Evolutionary conservation across 805 yeast genomes (phyloP).

Genomic region (Starmerella roubikii): DNA sequence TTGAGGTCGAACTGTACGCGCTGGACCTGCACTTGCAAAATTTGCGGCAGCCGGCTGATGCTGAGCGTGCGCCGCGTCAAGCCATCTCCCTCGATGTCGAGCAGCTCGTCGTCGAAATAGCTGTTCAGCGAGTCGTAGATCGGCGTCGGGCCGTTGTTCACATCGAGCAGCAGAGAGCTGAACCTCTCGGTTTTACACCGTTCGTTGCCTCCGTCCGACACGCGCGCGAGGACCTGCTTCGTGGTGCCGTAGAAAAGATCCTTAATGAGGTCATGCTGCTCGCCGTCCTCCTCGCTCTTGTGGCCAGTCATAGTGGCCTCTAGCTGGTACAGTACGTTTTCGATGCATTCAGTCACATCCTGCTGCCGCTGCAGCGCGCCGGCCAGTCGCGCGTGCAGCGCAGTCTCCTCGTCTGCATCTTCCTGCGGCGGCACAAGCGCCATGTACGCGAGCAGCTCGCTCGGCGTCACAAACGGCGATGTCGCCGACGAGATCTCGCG

Average conservation of each 20-base stretch:
- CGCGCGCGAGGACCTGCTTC: slow-evolving; percentile 48
- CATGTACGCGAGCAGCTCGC: slow-evolving; percentile 70
- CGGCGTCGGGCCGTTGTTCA: slow-evolving; percentile 77
- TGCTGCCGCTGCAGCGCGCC: slow-evolving; percentile 48
- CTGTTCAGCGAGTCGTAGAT: slow-evolving; percentile 83
- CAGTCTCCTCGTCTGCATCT: slow-evolving; percentile 20
- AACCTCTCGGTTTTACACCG: slow-evolving; percentile 59
- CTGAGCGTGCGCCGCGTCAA: slow-evolving; percentile 61
- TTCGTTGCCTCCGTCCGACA: slow-evolving; percentile 25
- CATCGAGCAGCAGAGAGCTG: slow-evolving; percentile 67
- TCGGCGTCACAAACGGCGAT: slow-evolving; percentile 61
- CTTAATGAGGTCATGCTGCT: slow-evolving; percentile 72
- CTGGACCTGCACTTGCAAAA: slow-evolving; percentile 85
- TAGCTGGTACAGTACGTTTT: slow-evolving; percentile 78
- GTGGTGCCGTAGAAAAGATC: slow-evolving; percentile 74
- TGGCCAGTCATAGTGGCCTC: slow-evolving; percentile 49
- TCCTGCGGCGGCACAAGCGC: slow-evolving; percentile 41
- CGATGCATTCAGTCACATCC: slow-evolving; percentile 95
- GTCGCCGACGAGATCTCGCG: slow-evolving; percentile 50
- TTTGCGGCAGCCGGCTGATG: slow-evolving; percentile 57
- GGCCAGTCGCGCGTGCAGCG: slow-evolving; percentile 6
- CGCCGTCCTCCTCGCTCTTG: slow-evolving; percentile 39
- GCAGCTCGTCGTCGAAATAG: slow-evolving; percentile 58
- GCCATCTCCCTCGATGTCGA: slow-evolving; percentile 48
- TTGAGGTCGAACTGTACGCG: slow-evolving; percentile 80